Percentiles rank a stretch among this genome's conserved stretches.
These are phyloP conservation scores for Exophiala bonariae DNA, from an alignment of 2,329 filamentous ascomycete species.

Conservation along the genomic window DNA sequence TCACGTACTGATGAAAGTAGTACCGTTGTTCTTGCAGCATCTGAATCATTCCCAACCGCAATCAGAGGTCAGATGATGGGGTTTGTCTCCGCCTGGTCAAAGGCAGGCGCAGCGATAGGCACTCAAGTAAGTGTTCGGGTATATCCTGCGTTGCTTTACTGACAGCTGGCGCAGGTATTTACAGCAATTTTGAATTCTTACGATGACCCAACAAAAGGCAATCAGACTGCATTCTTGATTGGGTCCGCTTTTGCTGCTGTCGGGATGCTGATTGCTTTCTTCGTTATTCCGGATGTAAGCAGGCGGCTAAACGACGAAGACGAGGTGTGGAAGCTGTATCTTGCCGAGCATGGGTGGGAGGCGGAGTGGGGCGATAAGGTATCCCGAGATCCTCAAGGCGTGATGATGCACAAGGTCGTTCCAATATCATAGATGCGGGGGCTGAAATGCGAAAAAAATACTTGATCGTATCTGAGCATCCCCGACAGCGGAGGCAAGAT, in stretches of 20 bases:
- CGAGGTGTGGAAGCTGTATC: conserved; percentile 11
- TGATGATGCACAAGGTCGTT: neutral
- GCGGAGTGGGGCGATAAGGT: conserved; percentile 2
- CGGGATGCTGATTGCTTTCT: conserved; percentile 46
- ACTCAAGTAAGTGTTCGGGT: conserved; percentile 41
- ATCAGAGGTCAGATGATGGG: conserved; percentile 52
- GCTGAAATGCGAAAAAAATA: too few species aligned
- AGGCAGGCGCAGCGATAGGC: conserved; percentile 53
- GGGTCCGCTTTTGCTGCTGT: conserved; percentile 50
- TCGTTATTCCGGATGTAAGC: conserved; percentile 45
- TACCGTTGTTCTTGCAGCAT: conserved; percentile 37
- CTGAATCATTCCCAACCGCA: conserved; percentile 52
- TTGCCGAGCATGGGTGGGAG: conserved; percentile 5
- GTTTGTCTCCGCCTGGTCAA: conserved; percentile 48
- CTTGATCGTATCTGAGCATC: too few species aligned
- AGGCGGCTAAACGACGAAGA: too few species aligned
- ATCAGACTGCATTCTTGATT: conserved; percentile 53
- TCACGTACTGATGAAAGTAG: conserved; percentile 23
- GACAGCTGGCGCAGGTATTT: conserved; percentile 45
- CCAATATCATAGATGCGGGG: too few species aligned
- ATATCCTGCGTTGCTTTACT: too few species aligned
- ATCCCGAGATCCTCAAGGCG: conserved; percentile 1
- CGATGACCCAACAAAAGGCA: conserved; percentile 42
- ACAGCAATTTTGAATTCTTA: conserved; percentile 51
- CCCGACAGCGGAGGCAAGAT: too few species aligned